Percentiles rank a stretch among this genome's conserved stretches.
phyloP scores from a whole-genome alignment of 2,329 filamentous ascomycete species.

The Rhynchosporium agropyri region DNA sequence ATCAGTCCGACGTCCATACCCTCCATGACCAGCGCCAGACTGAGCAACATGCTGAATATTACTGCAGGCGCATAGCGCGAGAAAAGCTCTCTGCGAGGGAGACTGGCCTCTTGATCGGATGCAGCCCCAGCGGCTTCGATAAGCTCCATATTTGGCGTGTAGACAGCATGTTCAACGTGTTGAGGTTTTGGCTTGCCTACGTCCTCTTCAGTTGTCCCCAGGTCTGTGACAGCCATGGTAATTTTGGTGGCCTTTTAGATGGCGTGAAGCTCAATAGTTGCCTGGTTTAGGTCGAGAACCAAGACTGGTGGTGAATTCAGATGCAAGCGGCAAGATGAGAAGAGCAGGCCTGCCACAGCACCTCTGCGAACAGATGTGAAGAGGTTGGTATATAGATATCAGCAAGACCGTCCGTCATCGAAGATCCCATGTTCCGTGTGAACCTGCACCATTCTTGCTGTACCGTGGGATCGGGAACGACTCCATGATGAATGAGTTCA shows the following conservation, averaged over 20 bases:
- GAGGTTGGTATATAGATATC: constrained; percentile 1
- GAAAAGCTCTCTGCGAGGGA: constrained; percentile 18
- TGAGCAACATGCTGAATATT: constrained; percentile 12
- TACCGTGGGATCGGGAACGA: background rate
- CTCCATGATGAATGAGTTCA: background rate
- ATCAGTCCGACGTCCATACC: constrained; percentile 20
- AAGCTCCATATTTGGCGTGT: constrained; percentile 5
- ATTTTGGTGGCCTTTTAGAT: background rate
- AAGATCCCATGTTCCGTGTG: background rate
- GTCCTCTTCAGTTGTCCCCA: background rate
- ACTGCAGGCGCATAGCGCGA: constrained; percentile 10
- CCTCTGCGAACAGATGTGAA: background rate
- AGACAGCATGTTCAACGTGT: constrained; percentile 1
- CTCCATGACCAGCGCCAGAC: constrained; percentile 19
- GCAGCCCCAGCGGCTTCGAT: constrained; percentile 18
- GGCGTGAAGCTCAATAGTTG: background rate
- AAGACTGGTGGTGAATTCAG: background rate
- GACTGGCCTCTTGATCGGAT: constrained; percentile 6
- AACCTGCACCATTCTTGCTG: background rate
- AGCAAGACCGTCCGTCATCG: background rate
- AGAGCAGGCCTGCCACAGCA: background rate
- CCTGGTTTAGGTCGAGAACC: background rate
- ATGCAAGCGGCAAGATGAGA: background rate
- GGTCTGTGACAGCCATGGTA: background rate
- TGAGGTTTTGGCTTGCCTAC: constrained; percentile 3